Base-by-base conservation (phyloP, 352 stramenopile genomes). In the Phytopythium litorale region DNA sequence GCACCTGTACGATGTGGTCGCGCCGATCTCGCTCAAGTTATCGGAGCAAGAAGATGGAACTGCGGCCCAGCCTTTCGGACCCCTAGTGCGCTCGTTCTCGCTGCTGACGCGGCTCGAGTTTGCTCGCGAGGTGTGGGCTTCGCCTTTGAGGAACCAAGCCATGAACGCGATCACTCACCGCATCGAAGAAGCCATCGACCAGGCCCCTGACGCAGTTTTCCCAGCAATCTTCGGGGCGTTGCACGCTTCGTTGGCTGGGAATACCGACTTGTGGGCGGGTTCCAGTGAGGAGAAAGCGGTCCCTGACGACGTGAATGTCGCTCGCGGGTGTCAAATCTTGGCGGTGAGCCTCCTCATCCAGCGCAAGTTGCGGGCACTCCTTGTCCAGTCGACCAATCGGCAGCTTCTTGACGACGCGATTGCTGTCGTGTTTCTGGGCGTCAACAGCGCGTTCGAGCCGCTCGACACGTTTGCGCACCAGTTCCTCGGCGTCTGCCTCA, bases 391-490 rank as follows among this genome's bases (percentile, higher is more conserved):
- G 19, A 58, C 19, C 52, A 58, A 30, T 18, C 23, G 62, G 12
- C 16, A 63, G 5, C 51, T 84, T 19, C 56, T 76, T 11, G 67
- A 87, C 42, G 70, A 88, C 28, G 72, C 59, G 0, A 60, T 89
- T 21, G 68, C 73, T 9, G 61, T 87, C 8, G 66, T 84, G 21
- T 89, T 88, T 60, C 70, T 52, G 9, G 74, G 71, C 0, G 49
- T 89, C 1, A 85, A 75, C 67, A 81, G 80, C 54, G 68, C 72
- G 12, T 84, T 79, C 38, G 72, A 81, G 54, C 78, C 80, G 7
- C 66, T 79, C 8, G 68, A 85, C 57, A 58, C 66, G 3, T 89
- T 89, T 56, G 58, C 71, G 3, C 72, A 89, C 32, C 68, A 63
- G 8, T 89, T 88, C 23, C 46, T 89, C 12, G 62, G 65, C 13